phyloP scores from a whole-genome alignment of 306 rosid species.

The Canavalia ensiformis region DNA sequence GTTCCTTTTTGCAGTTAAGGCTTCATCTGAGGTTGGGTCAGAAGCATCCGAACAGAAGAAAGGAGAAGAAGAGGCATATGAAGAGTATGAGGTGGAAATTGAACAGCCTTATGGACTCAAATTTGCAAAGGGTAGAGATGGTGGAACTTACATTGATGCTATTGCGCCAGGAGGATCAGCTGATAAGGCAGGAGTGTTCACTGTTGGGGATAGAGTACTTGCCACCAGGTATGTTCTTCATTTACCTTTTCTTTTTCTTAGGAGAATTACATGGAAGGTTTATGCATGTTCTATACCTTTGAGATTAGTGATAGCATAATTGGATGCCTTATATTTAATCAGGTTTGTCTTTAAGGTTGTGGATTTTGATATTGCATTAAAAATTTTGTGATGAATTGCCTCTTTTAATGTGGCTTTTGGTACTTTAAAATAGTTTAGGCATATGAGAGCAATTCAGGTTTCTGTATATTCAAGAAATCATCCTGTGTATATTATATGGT shows the following conservation, averaged over 20 bases:
- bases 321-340: conserved; percentile 24
- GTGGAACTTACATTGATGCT: conserved; percentile 96
- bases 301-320: conserved; percentile 9
- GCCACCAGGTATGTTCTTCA: conserved; percentile 79
- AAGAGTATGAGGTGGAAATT: conserved; percentile 88
- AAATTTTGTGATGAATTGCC: conserved; percentile 3
- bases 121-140: conserved; percentile 87
- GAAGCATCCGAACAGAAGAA: conserved; percentile 54
- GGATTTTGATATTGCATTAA: conserved; percentile 33
- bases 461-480: conserved; percentile 11
- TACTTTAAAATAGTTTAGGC: not conserved
- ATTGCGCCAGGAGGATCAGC: conserved; percentile 93
- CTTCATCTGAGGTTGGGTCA: conserved; percentile 74
- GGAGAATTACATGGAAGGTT: conserved; percentile 26
- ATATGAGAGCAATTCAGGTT: conserved; percentile 17
- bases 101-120: conserved; percentile 87
- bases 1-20: conserved; percentile 55
- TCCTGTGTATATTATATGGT: not conserved
- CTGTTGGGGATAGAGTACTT: conserved; percentile 92
- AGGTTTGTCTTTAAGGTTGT: conserved; percentile 24
- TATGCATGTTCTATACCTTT: not conserved
- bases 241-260: not conserved
- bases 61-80: conserved; percentile 60
- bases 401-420: conserved; percentile 24
- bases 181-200: conserved; percentile 74